Evolutionary conservation across 768 basidiomycete genomes (phyloP).

Genomic region (Rhodotorula babjevae): DNA sequence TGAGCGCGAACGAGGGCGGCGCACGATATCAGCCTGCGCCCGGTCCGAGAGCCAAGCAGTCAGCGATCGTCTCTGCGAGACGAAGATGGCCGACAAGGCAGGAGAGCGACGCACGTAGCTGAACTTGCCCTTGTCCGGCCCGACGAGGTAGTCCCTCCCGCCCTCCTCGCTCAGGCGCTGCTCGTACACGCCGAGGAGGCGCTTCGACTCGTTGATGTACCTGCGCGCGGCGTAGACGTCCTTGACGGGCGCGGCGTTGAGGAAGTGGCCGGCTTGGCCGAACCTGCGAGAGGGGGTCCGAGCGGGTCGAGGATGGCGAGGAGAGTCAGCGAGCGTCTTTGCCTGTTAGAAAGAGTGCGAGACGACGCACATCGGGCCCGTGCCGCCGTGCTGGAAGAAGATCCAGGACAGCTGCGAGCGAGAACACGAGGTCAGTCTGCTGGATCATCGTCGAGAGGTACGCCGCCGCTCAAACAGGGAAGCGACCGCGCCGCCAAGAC

Average conservation of each 20-base stretch:
- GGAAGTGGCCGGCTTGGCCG: constrained; percentile 64
- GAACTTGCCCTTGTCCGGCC: constrained; percentile 45
- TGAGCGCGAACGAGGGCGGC: not conserved
- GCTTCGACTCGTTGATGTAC: constrained; percentile 72
- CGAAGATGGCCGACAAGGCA: no score
- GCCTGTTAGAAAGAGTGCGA: not conserved
- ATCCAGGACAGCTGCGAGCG: constrained; percentile 56
- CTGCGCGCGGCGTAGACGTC: constrained; percentile 54
- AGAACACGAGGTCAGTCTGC: no score
- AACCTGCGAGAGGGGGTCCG: not conserved
- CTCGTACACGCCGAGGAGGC: constrained; percentile 78
- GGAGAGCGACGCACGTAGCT: constrained; percentile 8
- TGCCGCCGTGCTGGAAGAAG: constrained; percentile 59
- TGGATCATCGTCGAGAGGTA: no score
- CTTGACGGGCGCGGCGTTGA: constrained; percentile 60
- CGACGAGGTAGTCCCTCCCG: constrained; percentile 72
- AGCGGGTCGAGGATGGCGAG: not conserved
- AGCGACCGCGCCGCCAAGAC: no score
- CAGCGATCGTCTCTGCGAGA: not conserved
- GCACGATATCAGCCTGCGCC: constrained; percentile 10
- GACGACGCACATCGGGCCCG: constrained; percentile 7
- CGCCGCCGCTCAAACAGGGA: no score
- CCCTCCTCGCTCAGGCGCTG: constrained; percentile 55
- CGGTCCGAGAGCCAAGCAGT: not conserved
- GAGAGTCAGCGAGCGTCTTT: not conserved